These are phyloP conservation scores for Colletotrichum brevisporum DNA, from an alignment of 2,329 filamentous ascomycete genomes.

Conservation along the genomic window DNA sequence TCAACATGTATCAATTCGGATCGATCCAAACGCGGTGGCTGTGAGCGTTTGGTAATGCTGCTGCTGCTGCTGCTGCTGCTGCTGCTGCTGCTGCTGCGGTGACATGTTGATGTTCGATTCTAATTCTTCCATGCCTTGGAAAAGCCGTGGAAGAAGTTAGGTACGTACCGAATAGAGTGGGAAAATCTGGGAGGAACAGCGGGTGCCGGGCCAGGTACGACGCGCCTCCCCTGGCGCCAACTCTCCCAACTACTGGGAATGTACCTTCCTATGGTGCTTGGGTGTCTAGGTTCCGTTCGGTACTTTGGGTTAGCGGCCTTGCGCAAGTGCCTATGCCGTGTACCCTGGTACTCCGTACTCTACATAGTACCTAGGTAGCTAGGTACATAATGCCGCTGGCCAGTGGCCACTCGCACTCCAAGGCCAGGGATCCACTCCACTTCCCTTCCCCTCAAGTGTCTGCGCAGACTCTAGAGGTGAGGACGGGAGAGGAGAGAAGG, in stretches of 20 bases:
- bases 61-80: constrained; percentile 2
- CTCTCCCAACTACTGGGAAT: too few species aligned
- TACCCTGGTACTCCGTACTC: too few species aligned
- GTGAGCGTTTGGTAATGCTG: background rate
- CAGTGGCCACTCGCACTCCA: background rate
- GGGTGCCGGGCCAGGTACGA: background rate
- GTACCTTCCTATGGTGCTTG: too few species aligned
- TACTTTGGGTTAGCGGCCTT: too few species aligned
- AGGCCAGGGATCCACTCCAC: background rate
- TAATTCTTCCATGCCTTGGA: background rate
- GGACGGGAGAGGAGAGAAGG: background rate
- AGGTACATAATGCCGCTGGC: too few species aligned
- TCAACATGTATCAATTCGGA: too few species aligned
- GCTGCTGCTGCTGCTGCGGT: background rate
- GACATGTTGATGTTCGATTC: background rate
- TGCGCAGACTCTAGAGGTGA: constrained; percentile 2
- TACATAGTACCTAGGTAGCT: too few species aligned
- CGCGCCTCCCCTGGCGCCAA: too few species aligned
- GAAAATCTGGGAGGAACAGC: constrained; percentile 27
- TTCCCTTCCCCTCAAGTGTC: constrained; percentile 11
- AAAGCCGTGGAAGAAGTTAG: constrained; percentile 1
- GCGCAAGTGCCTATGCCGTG: too few species aligned
- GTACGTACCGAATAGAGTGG: constrained; percentile 8
- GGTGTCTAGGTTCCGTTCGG: too few species aligned
- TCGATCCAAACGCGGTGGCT: too few species aligned